Evolutionary conservation across 1,284 basidiomycete species (phyloP).

Genomic region (Boletus smithii): DNA sequence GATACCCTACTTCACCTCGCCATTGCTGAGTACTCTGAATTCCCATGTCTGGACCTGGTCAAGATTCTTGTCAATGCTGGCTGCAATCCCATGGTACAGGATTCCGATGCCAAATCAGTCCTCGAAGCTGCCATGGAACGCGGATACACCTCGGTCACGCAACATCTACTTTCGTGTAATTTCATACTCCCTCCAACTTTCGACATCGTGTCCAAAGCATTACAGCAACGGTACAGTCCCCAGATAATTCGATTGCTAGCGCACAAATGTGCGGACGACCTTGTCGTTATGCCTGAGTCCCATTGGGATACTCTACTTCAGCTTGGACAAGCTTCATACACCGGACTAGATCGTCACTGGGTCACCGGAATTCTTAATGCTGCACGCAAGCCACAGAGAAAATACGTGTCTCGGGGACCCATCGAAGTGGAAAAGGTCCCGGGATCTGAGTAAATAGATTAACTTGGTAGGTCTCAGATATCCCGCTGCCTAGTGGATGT

Average conservation of each 20-base stretch:
- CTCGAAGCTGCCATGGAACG: background rate
- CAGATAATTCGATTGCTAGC: background rate
- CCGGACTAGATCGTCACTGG: background rate
- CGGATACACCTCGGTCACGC: background rate
- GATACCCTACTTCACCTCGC: background rate
- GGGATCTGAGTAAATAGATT: no score
- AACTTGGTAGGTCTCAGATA: no score
- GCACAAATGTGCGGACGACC: background rate
- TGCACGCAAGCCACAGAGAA: background rate
- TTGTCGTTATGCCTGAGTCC: background rate
- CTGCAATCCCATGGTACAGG: background rate
- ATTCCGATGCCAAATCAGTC: background rate
- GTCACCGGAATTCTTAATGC: background rate
- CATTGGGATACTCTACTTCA: background rate
- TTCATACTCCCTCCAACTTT: background rate
- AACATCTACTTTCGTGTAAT: background rate
- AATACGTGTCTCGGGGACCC: no score
- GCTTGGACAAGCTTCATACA: background rate
- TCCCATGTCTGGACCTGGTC: background rate
- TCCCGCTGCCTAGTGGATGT: no score
- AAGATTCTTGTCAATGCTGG: background rate
- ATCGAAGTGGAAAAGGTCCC: no score
- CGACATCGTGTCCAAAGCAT: background rate
- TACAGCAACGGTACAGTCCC: background rate
- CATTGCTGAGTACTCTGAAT: background rate